A percentile compares a stretch with the other conserved stretches of the same genome.
These are phyloP conservation scores for Podosphaera fusca DNA, from an alignment of 2,329 filamentous ascomycete genomes.

Conservation along the genomic window DNA sequence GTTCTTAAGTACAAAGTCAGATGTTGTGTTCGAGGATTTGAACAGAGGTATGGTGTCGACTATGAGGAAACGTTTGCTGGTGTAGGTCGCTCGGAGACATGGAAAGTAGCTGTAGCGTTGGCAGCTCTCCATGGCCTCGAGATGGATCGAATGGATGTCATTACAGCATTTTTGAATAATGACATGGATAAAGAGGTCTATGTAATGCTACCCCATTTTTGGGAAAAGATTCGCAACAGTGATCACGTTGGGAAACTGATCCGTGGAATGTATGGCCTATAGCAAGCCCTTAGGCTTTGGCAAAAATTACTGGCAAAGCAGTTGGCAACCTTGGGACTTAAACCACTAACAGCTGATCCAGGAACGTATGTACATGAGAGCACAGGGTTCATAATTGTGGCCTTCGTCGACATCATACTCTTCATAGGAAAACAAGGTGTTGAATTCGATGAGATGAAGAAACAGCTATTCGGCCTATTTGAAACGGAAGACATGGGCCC, in stretches of 20 bases:
- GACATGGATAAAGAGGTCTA: no score
- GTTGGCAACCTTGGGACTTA: not conserved
- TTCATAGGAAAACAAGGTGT: constrained; percentile 1
- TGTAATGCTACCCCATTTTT: no score
- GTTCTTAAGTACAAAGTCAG: not conserved
- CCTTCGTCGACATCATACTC: not conserved
- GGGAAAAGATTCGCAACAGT: not conserved
- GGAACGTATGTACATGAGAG: not conserved
- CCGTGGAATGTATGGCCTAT: not conserved
- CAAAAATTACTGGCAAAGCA: not conserved
- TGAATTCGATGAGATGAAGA: not conserved
- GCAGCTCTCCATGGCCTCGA: not conserved
- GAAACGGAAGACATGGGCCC: not conserved
- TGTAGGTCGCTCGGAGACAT: not conserved
- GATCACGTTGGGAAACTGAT: not conserved
- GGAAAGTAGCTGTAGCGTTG: not conserved
- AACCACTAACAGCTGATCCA: not conserved
- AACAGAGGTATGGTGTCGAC: not conserved
- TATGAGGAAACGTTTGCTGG: not conserved
- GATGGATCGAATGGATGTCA: not conserved
- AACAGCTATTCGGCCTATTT: not conserved
- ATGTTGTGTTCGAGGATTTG: not conserved
- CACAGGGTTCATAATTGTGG: not conserved
- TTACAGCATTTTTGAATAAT: not conserved
- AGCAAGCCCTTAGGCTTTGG: not conserved